These are phyloP conservation scores for Cubamyces lactineus DNA, from an alignment of 768 basidiomycete genomes.

Conservation along the genomic window DNA sequence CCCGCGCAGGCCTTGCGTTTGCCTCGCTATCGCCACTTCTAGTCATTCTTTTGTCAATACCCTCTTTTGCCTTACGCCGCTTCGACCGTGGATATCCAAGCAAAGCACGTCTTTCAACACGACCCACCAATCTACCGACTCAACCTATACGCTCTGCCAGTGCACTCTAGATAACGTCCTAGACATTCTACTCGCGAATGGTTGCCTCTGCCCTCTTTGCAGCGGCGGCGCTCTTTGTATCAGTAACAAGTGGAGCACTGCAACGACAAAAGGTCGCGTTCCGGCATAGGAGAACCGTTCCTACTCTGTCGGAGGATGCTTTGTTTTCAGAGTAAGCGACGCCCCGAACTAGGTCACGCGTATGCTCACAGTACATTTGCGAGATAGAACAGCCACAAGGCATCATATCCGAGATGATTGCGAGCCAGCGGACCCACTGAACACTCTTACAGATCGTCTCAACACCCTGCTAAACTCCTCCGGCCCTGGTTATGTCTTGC, in stretches of 20 bases:
- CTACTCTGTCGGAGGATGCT: not conserved
- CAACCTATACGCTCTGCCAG: not conserved
- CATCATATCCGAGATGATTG: constrained; percentile 32
- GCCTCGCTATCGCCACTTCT: constrained; percentile 16
- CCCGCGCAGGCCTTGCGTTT: constrained; percentile 15
- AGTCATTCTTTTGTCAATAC: constrained; percentile 9
- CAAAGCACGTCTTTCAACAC: not conserved
- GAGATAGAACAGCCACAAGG: not conserved
- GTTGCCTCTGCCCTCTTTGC: not conserved
- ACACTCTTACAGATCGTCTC: constrained; percentile 64
- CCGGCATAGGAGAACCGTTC: constrained; percentile 2
- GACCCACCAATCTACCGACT: too few species aligned
- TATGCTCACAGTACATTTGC: not conserved
- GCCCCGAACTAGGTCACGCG: not conserved
- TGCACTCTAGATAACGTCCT: not conserved
- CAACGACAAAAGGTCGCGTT: not conserved
- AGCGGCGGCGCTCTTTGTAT: not conserved
- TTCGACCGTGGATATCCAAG: not conserved
- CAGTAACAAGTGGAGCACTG: not conserved
- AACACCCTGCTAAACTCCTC: constrained; percentile 67
- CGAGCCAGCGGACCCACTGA: constrained; percentile 55
- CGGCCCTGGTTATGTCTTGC: constrained; percentile 66
- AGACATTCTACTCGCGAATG: not conserved
- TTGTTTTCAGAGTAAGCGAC: constrained; percentile 5
- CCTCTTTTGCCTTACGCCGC: not conserved